A percentile compares a stretch with the other conserved stretches of the same genome.
These are phyloP conservation scores for Graphium sp. DNA, from an alignment of 2,329 filamentous ascomycete genomes.

Conservation along the genomic window DNA sequence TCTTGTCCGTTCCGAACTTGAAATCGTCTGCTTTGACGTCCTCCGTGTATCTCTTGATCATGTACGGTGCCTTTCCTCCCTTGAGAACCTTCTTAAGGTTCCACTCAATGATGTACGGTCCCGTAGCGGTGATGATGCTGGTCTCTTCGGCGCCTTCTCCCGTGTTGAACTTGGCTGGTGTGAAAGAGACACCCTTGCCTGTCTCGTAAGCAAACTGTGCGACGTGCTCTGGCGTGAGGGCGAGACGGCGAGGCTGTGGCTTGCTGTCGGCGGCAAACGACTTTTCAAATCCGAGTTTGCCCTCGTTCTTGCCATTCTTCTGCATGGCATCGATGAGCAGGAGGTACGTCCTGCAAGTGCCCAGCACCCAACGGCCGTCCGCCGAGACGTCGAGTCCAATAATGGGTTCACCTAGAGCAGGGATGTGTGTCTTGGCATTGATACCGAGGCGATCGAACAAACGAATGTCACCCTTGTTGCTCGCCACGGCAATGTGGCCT, in stretches of 20 bases:
- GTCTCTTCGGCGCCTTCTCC: constrained; percentile 69
- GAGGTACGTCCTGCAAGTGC: constrained; percentile 86
- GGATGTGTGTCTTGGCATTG: constrained; percentile 93
- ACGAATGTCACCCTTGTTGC: constrained; percentile 93
- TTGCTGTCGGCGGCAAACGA: constrained; percentile 85
- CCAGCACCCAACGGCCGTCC: constrained; percentile 88
- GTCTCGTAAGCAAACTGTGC: constrained; percentile 98
- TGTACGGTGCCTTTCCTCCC: constrained; percentile 75
- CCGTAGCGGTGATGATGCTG: constrained; percentile 90
- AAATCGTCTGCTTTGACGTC: constrained; percentile 98
- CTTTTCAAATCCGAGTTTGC: constrained; percentile 95
- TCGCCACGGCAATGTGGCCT: constrained; percentile 91
- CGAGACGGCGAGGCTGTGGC: constrained; percentile 80
- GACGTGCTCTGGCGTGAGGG: constrained; percentile 77
- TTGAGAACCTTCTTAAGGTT: constrained; percentile 76
- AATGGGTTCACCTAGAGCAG: constrained; percentile 86
- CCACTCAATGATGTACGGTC: constrained; percentile 95
- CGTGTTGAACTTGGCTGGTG: constrained; percentile 84
- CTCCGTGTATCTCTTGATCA: constrained; percentile 90
- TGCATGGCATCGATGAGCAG: constrained; percentile 85
- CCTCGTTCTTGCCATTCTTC: constrained; percentile 86
- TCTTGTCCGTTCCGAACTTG: constrained; percentile 93
- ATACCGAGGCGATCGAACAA: constrained; percentile 93
- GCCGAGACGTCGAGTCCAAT: constrained; percentile 90
- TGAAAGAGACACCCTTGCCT: constrained; percentile 71